Conservation (phyloP, 192 early-diverging fungal species). For the Funneliformis mosseae region DNA sequence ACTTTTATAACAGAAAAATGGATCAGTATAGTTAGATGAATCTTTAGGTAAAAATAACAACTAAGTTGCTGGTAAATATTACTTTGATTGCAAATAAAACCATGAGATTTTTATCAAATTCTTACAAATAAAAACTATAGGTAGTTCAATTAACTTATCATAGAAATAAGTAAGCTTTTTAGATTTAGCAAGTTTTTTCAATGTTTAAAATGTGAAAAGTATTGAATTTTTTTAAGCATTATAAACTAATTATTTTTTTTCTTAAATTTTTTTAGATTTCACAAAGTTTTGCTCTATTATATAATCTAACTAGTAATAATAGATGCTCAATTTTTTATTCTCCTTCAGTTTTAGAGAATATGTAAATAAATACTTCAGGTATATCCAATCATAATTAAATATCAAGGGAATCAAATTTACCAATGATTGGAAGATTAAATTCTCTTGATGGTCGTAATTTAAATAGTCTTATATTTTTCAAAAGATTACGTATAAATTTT, state of each 20-base stretch:
- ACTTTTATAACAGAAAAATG: constrained; percentile 82
- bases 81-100: constrained; percentile 73
- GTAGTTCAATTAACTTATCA: background rate
- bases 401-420: constrained; percentile 17
- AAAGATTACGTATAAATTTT: background rate
- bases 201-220: background rate
- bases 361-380: background rate
- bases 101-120: constrained; percentile 79
- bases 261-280: background rate
- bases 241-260: background rate
- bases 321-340: constrained; percentile 9
- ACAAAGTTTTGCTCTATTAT: constrained; percentile 36
- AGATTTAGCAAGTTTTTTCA: no score
- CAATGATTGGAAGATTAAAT: constrained; percentile 3
- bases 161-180: background rate
- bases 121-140: constrained; percentile 54
- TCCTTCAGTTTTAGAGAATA: constrained; percentile 5
- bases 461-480: constrained; percentile 24
- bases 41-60: constrained; percentile 78
- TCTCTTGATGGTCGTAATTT: background rate
- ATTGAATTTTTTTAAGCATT: background rate
- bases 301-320: constrained; percentile 34
- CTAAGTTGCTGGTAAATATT: constrained; percentile 70
- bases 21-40: constrained; percentile 86
- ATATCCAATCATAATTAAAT: background rate